These are phyloP conservation scores for Pilobolus umbonatus DNA, from an alignment of 192 early-diverging fungal genomes.

Conservation along the genomic window DNA sequence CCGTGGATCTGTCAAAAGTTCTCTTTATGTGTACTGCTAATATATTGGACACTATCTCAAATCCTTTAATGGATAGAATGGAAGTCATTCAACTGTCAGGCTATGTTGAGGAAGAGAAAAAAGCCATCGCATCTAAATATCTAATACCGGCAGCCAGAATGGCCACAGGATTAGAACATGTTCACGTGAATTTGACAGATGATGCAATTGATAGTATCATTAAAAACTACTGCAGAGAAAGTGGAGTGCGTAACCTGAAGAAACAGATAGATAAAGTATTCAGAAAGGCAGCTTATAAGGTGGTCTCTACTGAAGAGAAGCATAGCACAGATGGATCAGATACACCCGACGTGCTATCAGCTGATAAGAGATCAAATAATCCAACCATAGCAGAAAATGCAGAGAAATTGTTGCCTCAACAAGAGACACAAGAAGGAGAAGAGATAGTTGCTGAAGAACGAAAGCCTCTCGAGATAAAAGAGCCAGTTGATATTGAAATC, in stretches of 20 bases:
- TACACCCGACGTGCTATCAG: neutral
- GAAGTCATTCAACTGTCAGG: conserved; percentile 93
- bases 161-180: conserved; percentile 69
- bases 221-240: conserved; percentile 90
- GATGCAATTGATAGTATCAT: conserved; percentile 85
- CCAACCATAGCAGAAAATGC: no score
- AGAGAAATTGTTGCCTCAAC: no score
- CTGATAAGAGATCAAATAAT: neutral
- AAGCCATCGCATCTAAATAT: conserved; percentile 87
- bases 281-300: conserved; percentile 79
- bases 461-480: conserved; percentile 40
- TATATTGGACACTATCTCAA: conserved; percentile 94
- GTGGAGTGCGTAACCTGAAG: conserved; percentile 95
- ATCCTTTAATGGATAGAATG: conserved; percentile 98
- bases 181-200: conserved; percentile 61
- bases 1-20: conserved; percentile 95
- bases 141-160: conserved; percentile 77
- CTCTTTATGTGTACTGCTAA: conserved; percentile 99
- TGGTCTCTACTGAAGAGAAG: neutral
- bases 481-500: conserved; percentile 56
- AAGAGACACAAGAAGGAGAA: neutral
- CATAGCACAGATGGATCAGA: neutral
- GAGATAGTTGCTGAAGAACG: conserved; percentile 21
- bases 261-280: conserved; percentile 98
- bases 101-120: conserved; percentile 80